Conservation (phyloP, 306 rosid genomes). For the Dalbergia oliveri region DNA sequence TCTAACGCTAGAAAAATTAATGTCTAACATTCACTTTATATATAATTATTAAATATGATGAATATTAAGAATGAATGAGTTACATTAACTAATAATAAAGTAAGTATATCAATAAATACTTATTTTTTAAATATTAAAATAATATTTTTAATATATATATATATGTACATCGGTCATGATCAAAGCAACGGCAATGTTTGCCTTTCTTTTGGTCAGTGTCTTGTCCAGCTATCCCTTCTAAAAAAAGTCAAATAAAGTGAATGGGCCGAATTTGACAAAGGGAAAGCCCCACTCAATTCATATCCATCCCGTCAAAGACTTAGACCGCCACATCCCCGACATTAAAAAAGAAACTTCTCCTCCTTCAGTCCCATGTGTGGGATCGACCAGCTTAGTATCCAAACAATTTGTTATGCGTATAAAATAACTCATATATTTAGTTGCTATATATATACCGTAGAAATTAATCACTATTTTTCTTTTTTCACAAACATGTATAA, state of each 20-base stretch:
- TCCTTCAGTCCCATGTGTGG: not conserved
- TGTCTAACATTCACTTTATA: no score
- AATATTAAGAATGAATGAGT: no score
- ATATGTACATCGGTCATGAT: not conserved
- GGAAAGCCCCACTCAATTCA: not conserved
- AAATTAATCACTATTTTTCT: not conserved
- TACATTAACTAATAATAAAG: no score
- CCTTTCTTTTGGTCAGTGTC: not conserved
- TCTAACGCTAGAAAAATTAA: no score
- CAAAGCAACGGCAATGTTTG: not conserved
- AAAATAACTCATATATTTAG: not conserved
- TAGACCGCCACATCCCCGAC: not conserved
- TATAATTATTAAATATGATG: no score
- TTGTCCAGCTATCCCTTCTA: not conserved
- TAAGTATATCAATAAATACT: no score
- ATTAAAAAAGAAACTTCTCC: not conserved
- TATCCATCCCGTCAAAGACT: not conserved
- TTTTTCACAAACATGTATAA: not conserved
- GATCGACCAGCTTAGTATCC: not conserved
- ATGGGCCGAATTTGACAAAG: conserved; percentile 34
- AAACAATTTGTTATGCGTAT: not conserved
- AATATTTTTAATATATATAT: no score
- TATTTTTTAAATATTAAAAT: no score
- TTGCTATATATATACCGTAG: not conserved
- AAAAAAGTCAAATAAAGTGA: conserved; percentile 6